Evolutionary conservation across 305 asterid genomes (phyloP).

Genomic region (Fraxinus platypoda): DNA sequence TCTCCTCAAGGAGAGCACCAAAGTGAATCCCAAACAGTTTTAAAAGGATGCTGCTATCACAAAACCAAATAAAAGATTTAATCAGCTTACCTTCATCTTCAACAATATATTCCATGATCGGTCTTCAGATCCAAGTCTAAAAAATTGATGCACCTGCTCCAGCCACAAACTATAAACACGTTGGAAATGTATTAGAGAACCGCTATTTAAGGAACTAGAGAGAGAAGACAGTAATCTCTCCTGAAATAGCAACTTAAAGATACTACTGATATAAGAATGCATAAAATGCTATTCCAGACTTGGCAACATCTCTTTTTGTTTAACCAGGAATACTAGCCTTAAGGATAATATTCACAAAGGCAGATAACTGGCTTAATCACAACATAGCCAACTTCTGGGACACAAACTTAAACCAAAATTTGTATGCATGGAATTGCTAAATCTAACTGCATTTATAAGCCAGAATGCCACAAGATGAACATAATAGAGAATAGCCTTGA

Average conservation of each 20-base stretch:
- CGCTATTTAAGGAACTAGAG: background rate
- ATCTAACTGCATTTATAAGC: background rate
- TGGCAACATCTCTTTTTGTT: background rate
- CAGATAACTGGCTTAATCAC: conserved; percentile 2
- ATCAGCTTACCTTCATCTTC: conserved; percentile 65
- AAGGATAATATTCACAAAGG: conserved; percentile 5
- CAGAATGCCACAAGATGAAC: conserved; percentile 2
- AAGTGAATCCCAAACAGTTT: background rate
- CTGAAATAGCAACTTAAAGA: conserved; percentile 11
- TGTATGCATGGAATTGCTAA: background rate
- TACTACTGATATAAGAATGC: conserved; percentile 12
- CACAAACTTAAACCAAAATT: conserved; percentile 12
- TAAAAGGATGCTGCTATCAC: conserved; percentile 12
- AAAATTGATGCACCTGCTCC: conserved; percentile 66
- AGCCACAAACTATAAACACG: conserved; percentile 65
- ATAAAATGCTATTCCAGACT: background rate
- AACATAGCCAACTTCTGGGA: conserved; percentile 8
- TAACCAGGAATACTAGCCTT: conserved; percentile 9
- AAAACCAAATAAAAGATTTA: conserved; percentile 13
- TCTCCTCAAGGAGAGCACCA: conserved; percentile 18
- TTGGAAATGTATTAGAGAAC: conserved; percentile 18
- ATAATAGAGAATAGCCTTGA: background rate
- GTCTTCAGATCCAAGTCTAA: conserved; percentile 46
- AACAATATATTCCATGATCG: conserved; percentile 60
- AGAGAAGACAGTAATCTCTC: background rate